Evolutionary conservation across 768 basidiomycete species (phyloP), one percentile per base, ranked within the genome.

Genomic region (Gautieria morchelliformis): DNA sequence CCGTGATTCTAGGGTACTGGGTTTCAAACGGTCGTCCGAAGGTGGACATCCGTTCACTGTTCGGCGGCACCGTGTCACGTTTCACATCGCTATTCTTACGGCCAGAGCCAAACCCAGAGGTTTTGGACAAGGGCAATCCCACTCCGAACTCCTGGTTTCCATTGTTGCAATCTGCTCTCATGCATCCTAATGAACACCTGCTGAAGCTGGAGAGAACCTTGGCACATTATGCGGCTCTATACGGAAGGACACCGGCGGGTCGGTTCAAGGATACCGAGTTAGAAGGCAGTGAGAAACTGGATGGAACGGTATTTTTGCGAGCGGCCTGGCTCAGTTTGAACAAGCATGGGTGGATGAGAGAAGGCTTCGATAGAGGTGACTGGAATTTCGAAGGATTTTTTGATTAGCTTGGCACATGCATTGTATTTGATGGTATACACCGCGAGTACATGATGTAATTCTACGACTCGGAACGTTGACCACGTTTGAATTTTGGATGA

Each of bases 251-350:
- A 15, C 54, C 59, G 3, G 60, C 58, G 27, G 56, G 56, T 15
- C 56, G 53, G 33, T 60, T 57, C 47, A 57, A 48, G 20, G 12
- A 57, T 41, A 35, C 37, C 12, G 71, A 79, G 51, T 67, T 84
- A 44, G 70, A 73, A 14, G 83, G 78, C n/a, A 75, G 74, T 6
- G 78, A 79, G 53, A 64, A 61, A 35, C 62, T 80, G 11, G 85
- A 87, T 64, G 85, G 85, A 9, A 78, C 78, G 17, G 62, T 89
- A 49, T 89, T 89, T 64, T 61, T 84, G 39, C 71, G 84, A 46
- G 71, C 72, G 0, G 84, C 83, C 5, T 75, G 76, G 58, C 61
- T 84, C 64, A 80, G 79, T 4, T 71, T 73, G 22, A 70, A 75
- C 56, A 68, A 74, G 24, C 44, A 71, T 56, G 70, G 75, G 12